phyloP scores from a whole-genome alignment of 2,329 filamentous ascomycete species.

The Beauveria caledonica region DNA sequence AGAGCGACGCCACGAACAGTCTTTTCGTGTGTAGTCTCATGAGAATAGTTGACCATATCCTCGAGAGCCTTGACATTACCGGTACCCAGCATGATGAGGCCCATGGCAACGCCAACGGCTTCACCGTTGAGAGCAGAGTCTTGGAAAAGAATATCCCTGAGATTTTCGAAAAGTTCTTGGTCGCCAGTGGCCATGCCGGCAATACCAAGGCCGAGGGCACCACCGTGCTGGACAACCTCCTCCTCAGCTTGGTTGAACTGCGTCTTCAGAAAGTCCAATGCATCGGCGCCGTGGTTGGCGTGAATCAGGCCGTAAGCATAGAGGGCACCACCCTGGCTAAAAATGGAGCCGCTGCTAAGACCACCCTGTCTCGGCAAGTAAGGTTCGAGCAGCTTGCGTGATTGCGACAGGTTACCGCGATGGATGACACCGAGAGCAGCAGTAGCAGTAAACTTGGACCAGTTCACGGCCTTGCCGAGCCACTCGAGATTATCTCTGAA shows the following conservation, averaged over 20 bases:
- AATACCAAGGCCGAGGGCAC: conserved; percentile 88
- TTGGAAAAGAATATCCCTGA: conserved; percentile 80
- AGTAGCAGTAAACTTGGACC: conserved; percentile 98
- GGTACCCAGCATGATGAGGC: conserved; percentile 96
- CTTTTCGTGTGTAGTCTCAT: conserved; percentile 98
- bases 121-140: conserved; percentile 97
- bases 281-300: conserved; percentile 91
- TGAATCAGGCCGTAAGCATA: conserved; percentile 96
- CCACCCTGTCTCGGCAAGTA: conserved; percentile 77
- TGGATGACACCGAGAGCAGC: conserved; percentile 95
- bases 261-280: conserved; percentile 67
- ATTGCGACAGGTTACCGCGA: conserved; percentile 87
- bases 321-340: conserved; percentile 90
- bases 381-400: conserved; percentile 85
- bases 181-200: conserved; percentile 96
- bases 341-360: conserved; percentile 75
- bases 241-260: conserved; percentile 71
- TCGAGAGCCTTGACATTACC: conserved; percentile 88
- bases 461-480: conserved; percentile 97
- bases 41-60: conserved; percentile 95
- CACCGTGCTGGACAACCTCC: conserved; percentile 95
- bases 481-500: conserved; percentile 97
- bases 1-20: conserved; percentile 92
- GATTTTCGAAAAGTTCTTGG: conserved; percentile 81
- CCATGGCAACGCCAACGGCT: conserved; percentile 92